Percentiles rank a stretch among this genome's conserved stretches.
Conservation (phyloP, 1,284 basidiomycete species). For the Pseudozyma sp. region DNA sequence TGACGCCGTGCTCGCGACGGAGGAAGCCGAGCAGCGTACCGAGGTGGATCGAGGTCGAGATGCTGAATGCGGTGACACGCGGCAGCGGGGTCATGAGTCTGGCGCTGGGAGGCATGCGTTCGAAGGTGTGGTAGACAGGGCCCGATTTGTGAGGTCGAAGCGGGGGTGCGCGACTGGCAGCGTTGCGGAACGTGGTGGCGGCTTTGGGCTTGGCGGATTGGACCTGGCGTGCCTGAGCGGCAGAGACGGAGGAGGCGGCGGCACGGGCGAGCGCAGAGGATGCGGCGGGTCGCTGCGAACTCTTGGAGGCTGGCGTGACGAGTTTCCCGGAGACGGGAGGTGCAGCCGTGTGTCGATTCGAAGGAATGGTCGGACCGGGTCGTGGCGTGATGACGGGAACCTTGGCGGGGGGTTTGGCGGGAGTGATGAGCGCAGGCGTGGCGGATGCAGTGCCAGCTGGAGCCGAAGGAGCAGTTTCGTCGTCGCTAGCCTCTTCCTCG, state of each 20-base stretch:
- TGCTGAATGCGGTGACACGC: conserved; percentile 76
- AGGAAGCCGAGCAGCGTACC: conserved; percentile 74
- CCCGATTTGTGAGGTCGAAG: conserved; percentile 47
- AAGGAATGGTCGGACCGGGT: conserved; percentile 36
- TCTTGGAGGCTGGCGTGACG: conserved; percentile 30
- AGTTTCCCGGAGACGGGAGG: conserved; percentile 42
- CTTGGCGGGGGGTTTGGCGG: conserved; percentile 45
- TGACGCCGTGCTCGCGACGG: conserved; percentile 91
- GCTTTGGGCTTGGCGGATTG: conserved; percentile 36
- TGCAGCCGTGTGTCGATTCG: conserved; percentile 30
- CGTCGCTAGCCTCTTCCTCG: conserved; percentile 68
- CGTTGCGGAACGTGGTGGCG: conserved; percentile 35
- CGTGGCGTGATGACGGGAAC: conserved; percentile 44
- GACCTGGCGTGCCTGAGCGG: conserved; percentile 36
- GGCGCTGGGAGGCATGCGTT: conserved; percentile 62
- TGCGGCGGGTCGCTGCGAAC: conserved; percentile 44
- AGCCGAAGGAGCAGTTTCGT: conserved; percentile 15
- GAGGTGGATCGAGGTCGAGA: conserved; percentile 76
- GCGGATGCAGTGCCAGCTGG: not conserved
- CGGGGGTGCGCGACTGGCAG: conserved; percentile 42
- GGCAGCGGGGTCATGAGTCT: conserved; percentile 60
- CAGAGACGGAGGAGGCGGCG: conserved; percentile 41
- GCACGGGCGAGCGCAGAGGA: conserved; percentile 47
- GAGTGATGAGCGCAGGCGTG: conserved; percentile 9
- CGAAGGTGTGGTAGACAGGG: conserved; percentile 66